Percentiles rank a stretch among this genome's conserved stretches.
phyloP scores from a whole-genome alignment of 2,329 filamentous ascomycete species.

The Magnaporthiopsis incrustans region DNA sequence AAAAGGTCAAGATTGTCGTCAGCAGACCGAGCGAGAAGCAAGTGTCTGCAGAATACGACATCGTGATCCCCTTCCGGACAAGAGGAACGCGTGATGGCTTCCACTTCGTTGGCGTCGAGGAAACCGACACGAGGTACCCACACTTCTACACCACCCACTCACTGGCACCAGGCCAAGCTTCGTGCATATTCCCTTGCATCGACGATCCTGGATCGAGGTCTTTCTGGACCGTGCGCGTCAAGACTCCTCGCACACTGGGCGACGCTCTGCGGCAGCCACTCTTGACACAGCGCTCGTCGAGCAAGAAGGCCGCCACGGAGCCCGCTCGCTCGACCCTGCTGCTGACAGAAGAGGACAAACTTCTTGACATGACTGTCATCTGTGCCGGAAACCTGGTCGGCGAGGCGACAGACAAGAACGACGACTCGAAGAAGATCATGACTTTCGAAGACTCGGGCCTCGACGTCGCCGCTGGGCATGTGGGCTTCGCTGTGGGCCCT shows the following conservation, averaged over 20 bases:
- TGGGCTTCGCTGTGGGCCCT: slow-evolving; percentile 88
- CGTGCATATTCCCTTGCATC: slow-evolving; percentile 86
- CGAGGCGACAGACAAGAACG: slow-evolving; percentile 67
- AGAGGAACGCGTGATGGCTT: slow-evolving; percentile 74
- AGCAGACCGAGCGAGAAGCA: slow-evolving; percentile 2
- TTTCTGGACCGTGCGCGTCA: slow-evolving; percentile 41
- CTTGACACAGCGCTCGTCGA: slow-evolving; percentile 26
- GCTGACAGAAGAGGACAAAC: slow-evolving; percentile 70
- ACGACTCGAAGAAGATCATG: slow-evolving; percentile 78
- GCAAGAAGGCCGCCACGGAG: slow-evolving; percentile 24
- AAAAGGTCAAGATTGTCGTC: slow-evolving; percentile 4
- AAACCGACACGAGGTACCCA: slow-evolving; percentile 73
- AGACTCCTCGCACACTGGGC: slow-evolving; percentile 76
- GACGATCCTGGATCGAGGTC: slow-evolving; percentile 69
- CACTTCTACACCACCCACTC: slow-evolving; percentile 87
- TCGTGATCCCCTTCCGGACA: slow-evolving; percentile 68
- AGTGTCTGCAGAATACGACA: slow-evolving; percentile 20
- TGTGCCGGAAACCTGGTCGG: slow-evolving; percentile 86
- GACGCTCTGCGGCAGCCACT: slow-evolving; percentile 55
- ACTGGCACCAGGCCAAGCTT: slow-evolving; percentile 68
- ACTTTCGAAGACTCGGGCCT: slow-evolving; percentile 61
- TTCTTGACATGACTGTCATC: slow-evolving; percentile 80
- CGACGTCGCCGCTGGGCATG: slow-evolving; percentile 72
- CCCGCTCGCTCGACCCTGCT: slow-evolving; percentile 20
- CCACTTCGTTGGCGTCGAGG: slow-evolving; percentile 82